Evolutionary conservation across 306 rosid species (phyloP).

Genomic region (Sicyos edulis): DNA sequence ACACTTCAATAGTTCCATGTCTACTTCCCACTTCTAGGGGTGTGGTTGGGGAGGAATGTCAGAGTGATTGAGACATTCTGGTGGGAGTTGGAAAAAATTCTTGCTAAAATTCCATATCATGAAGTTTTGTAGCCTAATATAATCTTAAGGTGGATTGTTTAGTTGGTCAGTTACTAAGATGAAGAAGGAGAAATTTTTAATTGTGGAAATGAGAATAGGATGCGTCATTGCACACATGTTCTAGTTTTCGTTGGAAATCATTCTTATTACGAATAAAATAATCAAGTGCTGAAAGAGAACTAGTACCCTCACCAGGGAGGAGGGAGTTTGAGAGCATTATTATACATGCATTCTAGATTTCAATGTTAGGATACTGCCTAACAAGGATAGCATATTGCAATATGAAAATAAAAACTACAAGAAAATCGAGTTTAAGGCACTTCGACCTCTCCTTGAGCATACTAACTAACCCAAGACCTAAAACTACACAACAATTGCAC

Average conservation of each 20-base stretch:
- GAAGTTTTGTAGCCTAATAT: not conserved
- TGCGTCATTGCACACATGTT: not conserved
- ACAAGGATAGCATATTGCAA: too few relatives aligned
- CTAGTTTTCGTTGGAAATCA: not conserved
- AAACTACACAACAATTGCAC: too few relatives aligned
- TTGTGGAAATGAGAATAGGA: not conserved
- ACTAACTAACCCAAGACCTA: too few relatives aligned
- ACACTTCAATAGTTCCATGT: too few relatives aligned
- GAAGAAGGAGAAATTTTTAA: too few relatives aligned
- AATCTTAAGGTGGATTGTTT: not conserved
- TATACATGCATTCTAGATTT: not conserved
- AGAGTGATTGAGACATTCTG: not conserved
- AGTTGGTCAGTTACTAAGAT: too few relatives aligned
- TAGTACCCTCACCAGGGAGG: not conserved
- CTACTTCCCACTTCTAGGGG: not conserved
- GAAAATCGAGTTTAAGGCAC: too few relatives aligned
- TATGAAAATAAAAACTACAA: too few relatives aligned
- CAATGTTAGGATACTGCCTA: too few relatives aligned
- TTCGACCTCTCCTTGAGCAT: too few relatives aligned
- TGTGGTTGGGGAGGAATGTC: not conserved
- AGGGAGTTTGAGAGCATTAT: slow-evolving; percentile 2
- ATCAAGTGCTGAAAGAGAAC: not conserved
- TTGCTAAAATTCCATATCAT: not conserved
- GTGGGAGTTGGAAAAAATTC: slow-evolving; percentile 1
- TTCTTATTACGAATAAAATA: not conserved